phyloP scores from a whole-genome alignment of 176 grass and related monocot genomes.

The Carex myosuroides region DNA sequence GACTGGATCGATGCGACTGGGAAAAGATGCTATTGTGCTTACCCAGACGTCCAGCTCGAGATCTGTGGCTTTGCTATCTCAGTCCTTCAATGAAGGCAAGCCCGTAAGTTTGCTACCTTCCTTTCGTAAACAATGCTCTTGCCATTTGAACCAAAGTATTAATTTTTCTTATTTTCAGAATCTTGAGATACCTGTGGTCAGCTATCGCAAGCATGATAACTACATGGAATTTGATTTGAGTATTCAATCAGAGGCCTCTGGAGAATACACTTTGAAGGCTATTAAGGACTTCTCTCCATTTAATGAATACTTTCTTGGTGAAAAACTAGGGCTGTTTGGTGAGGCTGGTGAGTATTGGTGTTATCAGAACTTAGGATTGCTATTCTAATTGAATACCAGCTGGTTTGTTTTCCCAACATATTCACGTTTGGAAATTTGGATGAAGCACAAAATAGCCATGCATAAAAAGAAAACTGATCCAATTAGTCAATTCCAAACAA shows the following conservation, averaged over 20 bases:
- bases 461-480: neutral
- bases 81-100: slow-evolving; percentile 70
- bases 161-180: slow-evolving; percentile 39
- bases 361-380: slow-evolving; percentile 1
- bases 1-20: slow-evolving; percentile 92
- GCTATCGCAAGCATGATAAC: slow-evolving; percentile 55
- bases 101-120: slow-evolving; percentile 34
- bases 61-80: slow-evolving; percentile 79
- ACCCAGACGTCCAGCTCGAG: slow-evolving; percentile 67
- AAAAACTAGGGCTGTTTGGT: slow-evolving; percentile 66
- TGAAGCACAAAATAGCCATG: neutral
- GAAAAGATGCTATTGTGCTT: slow-evolving; percentile 82
- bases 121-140: neutral
- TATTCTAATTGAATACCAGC: neutral
- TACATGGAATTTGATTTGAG: slow-evolving; percentile 84
- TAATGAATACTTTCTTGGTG: slow-evolving; percentile 89
- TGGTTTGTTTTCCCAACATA: neutral
- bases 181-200: slow-evolving; percentile 81
- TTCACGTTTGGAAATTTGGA: neutral
- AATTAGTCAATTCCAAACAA: neutral
- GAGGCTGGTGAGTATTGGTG: slow-evolving; percentile 17
- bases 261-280: slow-evolving; percentile 53
- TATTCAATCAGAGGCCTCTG: slow-evolving; percentile 56
- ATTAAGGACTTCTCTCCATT: slow-evolving; percentile 82
- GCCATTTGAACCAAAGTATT: neutral